Evolutionary conservation across 2,329 filamentous ascomycete genomes (phyloP).

Genomic region (Fusarium ambrosium): DNA sequence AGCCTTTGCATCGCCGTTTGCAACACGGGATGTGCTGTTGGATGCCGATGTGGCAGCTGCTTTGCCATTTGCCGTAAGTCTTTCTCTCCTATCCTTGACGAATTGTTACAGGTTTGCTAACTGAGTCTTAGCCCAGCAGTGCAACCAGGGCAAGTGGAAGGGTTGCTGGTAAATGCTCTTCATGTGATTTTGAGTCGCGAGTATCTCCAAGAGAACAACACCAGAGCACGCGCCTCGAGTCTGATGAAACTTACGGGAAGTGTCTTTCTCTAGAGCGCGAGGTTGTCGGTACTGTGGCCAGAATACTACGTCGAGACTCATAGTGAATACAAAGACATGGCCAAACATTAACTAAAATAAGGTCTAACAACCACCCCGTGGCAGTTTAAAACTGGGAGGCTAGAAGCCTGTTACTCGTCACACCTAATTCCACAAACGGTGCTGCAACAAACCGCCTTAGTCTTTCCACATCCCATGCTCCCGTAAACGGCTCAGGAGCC

Average conservation of each 20-base stretch:
- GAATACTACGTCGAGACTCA: not conserved
- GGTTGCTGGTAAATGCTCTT: not conserved
- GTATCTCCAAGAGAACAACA: not conserved
- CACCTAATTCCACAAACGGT: too few species aligned
- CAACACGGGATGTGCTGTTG: conserved; percentile 4
- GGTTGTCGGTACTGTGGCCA: not conserved
- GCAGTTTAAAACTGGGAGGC: too few species aligned
- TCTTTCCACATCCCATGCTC: too few species aligned
- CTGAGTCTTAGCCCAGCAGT: not conserved
- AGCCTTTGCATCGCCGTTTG: not conserved
- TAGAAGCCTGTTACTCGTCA: too few species aligned
- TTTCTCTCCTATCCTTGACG: not conserved
- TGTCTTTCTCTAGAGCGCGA: not conserved
- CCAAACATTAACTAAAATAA: not conserved
- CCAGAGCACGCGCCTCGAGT: not conserved
- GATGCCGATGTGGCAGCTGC: conserved; percentile 1
- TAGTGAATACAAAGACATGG: not conserved
- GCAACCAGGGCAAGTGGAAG: not conserved
- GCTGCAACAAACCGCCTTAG: too few species aligned
- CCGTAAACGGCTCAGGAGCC: too few species aligned
- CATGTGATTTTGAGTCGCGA: not conserved
- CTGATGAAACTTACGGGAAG: not conserved
- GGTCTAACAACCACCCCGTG: too few species aligned
- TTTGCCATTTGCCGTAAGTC: conserved; percentile 4
- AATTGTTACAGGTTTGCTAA: not conserved